Evolutionary conservation across 2,329 filamentous ascomycete species (phyloP).

Genomic region (Clonostachys chloroleuca): DNA sequence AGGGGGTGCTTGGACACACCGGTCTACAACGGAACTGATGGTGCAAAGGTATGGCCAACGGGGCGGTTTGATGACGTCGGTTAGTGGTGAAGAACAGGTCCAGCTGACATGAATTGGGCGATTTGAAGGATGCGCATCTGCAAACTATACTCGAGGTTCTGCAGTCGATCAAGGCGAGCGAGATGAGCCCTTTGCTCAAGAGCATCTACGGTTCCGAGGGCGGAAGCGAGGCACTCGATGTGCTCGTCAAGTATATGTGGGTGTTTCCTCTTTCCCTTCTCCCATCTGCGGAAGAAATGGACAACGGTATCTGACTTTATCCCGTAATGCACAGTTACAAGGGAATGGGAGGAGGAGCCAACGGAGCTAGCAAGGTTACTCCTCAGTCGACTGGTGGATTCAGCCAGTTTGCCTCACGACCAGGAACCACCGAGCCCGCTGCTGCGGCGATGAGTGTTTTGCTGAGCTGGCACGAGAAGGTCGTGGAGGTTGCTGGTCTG

Average conservation of each 20-base stretch:
- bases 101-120: not conserved
- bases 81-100: not conserved
- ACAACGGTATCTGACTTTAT: not conserved
- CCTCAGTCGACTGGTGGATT: slow-evolving; percentile 80
- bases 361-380: slow-evolving; percentile 40
- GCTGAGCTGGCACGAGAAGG: slow-evolving; percentile 98
- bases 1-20: slow-evolving; percentile 80
- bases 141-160: slow-evolving; percentile 88
- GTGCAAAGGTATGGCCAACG: slow-evolving; percentile 43
- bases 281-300: too few species aligned
- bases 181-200: slow-evolving; percentile 87
- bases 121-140: slow-evolving; percentile 71
- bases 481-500: slow-evolving; percentile 87
- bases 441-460: slow-evolving; percentile 93
- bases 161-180: slow-evolving; percentile 91
- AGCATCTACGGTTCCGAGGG: slow-evolving; percentile 74
- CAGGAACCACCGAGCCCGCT: slow-evolving; percentile 60
- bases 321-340: slow-evolving; percentile 63
- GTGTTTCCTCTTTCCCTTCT: slow-evolving; percentile 21
- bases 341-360: slow-evolving; percentile 62
- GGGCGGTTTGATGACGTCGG: not conserved
- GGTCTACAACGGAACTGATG: slow-evolving; percentile 62
- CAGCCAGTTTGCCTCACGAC: slow-evolving; percentile 66
- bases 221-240: slow-evolving; percentile 82
- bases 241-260: slow-evolving; percentile 96